Evolutionary conservation across 345 rosid genomes (phyloP).

Genomic region (Arabis alpina): DNA sequence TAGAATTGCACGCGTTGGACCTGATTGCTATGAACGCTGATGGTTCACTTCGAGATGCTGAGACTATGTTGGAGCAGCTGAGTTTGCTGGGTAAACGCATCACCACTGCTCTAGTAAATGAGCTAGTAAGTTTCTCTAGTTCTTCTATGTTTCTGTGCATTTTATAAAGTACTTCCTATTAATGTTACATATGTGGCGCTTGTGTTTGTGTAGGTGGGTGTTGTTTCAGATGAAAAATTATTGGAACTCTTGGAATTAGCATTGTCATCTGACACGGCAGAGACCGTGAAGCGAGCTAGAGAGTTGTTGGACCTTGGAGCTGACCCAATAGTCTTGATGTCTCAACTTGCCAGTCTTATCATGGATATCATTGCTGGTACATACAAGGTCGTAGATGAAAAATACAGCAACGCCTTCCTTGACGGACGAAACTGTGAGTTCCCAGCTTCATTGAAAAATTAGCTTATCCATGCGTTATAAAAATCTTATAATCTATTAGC

Average conservation of each 20-base stretch:
- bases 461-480: neutral
- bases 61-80: conserved; percentile 95
- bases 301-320: conserved; percentile 93
- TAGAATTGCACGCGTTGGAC: conserved; percentile 86
- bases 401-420: conserved; percentile 54
- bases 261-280: conserved; percentile 92
- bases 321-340: conserved; percentile 93
- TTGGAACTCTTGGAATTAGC: conserved; percentile 94
- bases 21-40: conserved; percentile 91
- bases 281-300: conserved; percentile 92
- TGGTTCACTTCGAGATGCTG: conserved; percentile 98
- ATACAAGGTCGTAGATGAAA: conserved; percentile 55
- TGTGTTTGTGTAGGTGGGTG: conserved; percentile 69
- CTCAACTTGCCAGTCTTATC: conserved; percentile 95
- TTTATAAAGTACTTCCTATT: neutral
- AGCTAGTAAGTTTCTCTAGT: conserved; percentile 73
- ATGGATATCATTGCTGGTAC: conserved; percentile 98
- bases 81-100: conserved; percentile 92
- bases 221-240: conserved; percentile 91
- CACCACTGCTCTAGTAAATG: conserved; percentile 81
- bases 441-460: neutral
- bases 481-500: neutral
- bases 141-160: conserved; percentile 9
- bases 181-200: conserved; percentile 8
- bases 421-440: conserved; percentile 81